These are phyloP conservation scores for Lanmaoa rubissima DNA, from an alignment of 768 basidiomycete species.

Conservation along the genomic window DNA sequence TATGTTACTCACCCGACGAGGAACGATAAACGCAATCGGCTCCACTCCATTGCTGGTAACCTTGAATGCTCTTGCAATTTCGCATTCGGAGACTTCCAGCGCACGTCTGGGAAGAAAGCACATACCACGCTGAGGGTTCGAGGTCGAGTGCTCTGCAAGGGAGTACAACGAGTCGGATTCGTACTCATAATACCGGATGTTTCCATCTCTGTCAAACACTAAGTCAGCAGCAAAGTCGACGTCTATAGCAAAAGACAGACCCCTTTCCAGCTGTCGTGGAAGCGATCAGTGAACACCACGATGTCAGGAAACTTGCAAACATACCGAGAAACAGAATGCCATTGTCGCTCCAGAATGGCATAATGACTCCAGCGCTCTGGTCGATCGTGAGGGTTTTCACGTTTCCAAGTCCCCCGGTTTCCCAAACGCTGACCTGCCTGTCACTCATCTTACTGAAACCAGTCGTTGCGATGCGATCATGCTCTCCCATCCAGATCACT, in stretches of 20 bases:
- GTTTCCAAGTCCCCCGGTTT: slow-evolving; percentile 70
- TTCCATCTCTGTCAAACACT: slow-evolving; percentile 69
- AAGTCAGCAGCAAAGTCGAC: background rate
- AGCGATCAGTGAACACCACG: slow-evolving; percentile 1
- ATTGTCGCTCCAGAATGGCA: slow-evolving; percentile 98
- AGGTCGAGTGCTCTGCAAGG: slow-evolving; percentile 82
- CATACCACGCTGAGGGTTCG: slow-evolving; percentile 95
- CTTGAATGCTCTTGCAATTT: slow-evolving; percentile 95
- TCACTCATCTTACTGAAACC: slow-evolving; percentile 98
- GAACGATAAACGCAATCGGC: slow-evolving; percentile 93
- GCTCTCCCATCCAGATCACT: slow-evolving; percentile 87
- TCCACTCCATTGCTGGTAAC: slow-evolving; percentile 71
- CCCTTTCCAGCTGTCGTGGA: slow-evolving; percentile 74
- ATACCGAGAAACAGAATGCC: slow-evolving; percentile 81
- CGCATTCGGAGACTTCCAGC: slow-evolving; percentile 85
- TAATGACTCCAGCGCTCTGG: slow-evolving; percentile 88
- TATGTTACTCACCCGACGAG: slow-evolving; percentile 64
- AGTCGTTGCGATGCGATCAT: slow-evolving; percentile 88
- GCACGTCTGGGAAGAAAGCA: slow-evolving; percentile 93
- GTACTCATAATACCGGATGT: slow-evolving; percentile 97
- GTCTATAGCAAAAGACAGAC: slow-evolving; percentile 37
- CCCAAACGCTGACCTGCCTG: slow-evolving; percentile 88
- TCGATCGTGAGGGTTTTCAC: slow-evolving; percentile 80
- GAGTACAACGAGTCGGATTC: slow-evolving; percentile 79
- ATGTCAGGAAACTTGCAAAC: slow-evolving; percentile 19